A percentile compares a stretch with the other conserved stretches of the same genome.
These are phyloP conservation scores for Xylaria acuta DNA, from an alignment of 495 filamentous ascomycete species.

Conservation along the genomic window DNA sequence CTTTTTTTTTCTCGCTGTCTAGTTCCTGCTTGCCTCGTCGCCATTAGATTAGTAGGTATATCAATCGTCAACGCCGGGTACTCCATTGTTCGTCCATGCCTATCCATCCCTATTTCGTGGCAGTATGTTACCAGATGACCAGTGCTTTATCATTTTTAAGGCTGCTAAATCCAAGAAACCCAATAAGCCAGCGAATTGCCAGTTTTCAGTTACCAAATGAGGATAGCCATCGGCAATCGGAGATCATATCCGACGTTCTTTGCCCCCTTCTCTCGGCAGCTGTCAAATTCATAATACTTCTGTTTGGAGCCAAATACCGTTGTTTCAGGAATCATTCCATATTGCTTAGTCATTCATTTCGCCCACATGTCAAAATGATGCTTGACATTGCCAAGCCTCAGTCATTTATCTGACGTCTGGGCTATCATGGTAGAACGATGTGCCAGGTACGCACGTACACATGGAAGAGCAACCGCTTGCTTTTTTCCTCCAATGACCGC, in stretches of 20 bases:
- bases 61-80: no score
- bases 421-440: background rate
- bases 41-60: no score
- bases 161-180: background rate
- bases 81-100: no score
- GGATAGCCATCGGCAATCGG: background rate
- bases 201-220: background rate
- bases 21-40: no score
- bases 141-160: background rate
- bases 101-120: background rate
- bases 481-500: conserved; percentile 18
- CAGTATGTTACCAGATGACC: background rate
- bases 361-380: background rate
- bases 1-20: no score
- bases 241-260: background rate
- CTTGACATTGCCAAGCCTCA: background rate
- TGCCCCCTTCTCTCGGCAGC: background rate
- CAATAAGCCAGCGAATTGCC: background rate
- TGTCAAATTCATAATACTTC: background rate
- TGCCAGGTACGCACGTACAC: background rate
- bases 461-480: background rate
- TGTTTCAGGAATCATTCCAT: background rate
- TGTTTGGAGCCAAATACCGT: background rate
- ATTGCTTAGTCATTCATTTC: background rate
- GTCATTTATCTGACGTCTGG: conserved; percentile 3